phyloP scores from a whole-genome alignment of 2,329 filamentous ascomycete species.

The Atkinsonella hypoxylon region DNA sequence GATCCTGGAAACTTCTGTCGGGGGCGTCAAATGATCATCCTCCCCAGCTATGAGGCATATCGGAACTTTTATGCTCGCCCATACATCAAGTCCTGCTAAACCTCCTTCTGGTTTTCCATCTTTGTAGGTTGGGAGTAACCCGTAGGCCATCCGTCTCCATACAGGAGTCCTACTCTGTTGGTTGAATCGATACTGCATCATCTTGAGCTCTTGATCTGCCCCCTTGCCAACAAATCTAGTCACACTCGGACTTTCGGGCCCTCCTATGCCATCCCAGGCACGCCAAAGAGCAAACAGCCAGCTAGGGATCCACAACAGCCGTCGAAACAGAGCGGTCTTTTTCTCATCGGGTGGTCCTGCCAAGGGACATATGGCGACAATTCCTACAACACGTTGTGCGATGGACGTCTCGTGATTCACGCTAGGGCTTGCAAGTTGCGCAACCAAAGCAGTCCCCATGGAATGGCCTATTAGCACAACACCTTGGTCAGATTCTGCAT shows the following conservation, averaged over 20 bases:
- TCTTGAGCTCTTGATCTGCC: constrained; percentile 53
- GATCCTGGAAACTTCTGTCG: constrained; percentile 59
- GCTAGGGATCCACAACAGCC: constrained; percentile 55
- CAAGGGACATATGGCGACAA: constrained; percentile 73
- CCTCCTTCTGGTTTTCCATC: constrained; percentile 45
- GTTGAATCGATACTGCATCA: constrained; percentile 65
- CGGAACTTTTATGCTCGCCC: constrained; percentile 61
- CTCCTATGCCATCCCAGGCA: constrained; percentile 67
- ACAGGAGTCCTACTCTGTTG: constrained; percentile 71
- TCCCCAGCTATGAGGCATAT: constrained; percentile 71
- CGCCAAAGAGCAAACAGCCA: constrained; percentile 67
- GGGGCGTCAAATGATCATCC: constrained; percentile 63
- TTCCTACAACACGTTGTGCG: constrained; percentile 55
- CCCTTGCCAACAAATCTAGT: constrained; percentile 59
- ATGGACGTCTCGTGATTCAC: constrained; percentile 36
- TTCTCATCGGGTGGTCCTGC: constrained; percentile 48
- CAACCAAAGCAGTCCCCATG: constrained; percentile 72
- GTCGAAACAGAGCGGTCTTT: constrained; percentile 31
- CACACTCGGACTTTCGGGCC: constrained; percentile 66
- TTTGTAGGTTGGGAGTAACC: constrained; percentile 50
- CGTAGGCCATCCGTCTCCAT: constrained; percentile 70
- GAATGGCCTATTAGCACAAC: constrained; percentile 80
- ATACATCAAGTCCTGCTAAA: constrained; percentile 56
- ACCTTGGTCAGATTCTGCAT: constrained; percentile 51
- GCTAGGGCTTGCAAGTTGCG: constrained; percentile 46